Evolutionary conservation across 148 eudicot genomes (phyloP), one percentile per base, ranked within the genome.

Genomic region (Oxyria digyna): DNA sequence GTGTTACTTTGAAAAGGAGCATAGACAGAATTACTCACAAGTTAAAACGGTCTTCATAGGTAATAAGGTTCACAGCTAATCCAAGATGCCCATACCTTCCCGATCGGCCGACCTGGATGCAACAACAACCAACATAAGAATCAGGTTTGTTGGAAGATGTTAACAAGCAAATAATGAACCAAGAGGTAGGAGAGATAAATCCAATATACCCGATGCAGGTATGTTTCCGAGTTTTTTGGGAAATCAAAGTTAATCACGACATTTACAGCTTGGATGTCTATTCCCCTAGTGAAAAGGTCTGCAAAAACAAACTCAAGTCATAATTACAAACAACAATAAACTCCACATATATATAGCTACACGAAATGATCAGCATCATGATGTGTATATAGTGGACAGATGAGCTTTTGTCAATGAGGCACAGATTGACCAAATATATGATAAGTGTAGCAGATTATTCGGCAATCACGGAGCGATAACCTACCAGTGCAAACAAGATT

Each of bases 401-500:
- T 38, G 41, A 38, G 7, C 41, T 10, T 38, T 8, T 35, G 38
- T 38, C 9, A 38, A 38, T 38, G 9, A 38, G 9, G 9, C 41
- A 38, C 41, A 4, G 3, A 38, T 1, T 38, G 41, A 5, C 41
- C 6, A 6, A 35, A 35, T 35, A 3, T 35, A 35, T 15, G 31
- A 52, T 8, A 52, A 21, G 10, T 1, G 29, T 8, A 23, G 29
- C 10, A 23, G 4, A 52, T 15, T n/a, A n/a, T n/a, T n/a, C n/a
- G 24, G 29, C 23, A 24, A 52, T 11, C 29, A 52, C 3, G 13
- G 62, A 52, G 62, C 62, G 24, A 52, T 21, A 41, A 40, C 73
- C 40, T 83, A 91, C 97, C 97, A 65, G 97, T 91, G 80, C 97
- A 91, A 31, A 91, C 97, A 83, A 91, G 97, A 74, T 91, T 91